Conservation (phyloP, 805 yeast genomes). For the Lipomyces kockii region DNA sequence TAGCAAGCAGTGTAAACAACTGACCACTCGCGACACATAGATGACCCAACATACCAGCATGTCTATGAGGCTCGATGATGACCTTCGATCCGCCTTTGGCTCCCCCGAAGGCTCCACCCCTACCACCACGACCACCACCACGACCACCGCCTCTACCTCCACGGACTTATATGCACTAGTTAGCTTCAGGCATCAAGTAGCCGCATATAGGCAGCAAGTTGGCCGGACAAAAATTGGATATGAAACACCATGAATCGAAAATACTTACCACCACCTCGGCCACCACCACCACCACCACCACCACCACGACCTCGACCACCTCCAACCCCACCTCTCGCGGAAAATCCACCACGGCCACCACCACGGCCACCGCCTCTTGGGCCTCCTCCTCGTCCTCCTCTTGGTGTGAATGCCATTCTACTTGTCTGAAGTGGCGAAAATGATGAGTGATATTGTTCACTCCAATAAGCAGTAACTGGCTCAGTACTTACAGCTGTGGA, state of each 20-base stretch:
- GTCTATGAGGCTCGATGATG: slow-evolving; percentile 97
- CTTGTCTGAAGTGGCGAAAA: not conserved
- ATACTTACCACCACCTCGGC: slow-evolving; percentile 55
- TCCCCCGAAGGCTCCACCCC: slow-evolving; percentile 64
- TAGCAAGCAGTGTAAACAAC: not conserved
- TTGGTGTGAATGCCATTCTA: slow-evolving; percentile 75
- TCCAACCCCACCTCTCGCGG: slow-evolving; percentile 53
- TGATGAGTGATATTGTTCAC: not conserved
- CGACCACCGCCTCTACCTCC: slow-evolving; percentile 48
- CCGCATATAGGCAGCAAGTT: not conserved
- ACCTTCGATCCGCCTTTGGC: slow-evolving; percentile 84
- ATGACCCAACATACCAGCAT: slow-evolving; percentile 59
- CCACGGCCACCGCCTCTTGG: slow-evolving; percentile 38
- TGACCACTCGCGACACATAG: slow-evolving; percentile 41
- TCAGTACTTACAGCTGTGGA: not conserved
- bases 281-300: slow-evolving; percentile 51
- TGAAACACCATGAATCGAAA: not conserved
- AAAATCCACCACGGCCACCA: slow-evolving; percentile 61
- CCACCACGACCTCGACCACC: slow-evolving; percentile 50
- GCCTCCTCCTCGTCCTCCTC: slow-evolving; percentile 55
- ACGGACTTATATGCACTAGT: slow-evolving; percentile 44
- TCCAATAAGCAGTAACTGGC: not conserved
- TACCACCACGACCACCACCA: slow-evolving; percentile 52
- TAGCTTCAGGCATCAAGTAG: slow-evolving; percentile 37
- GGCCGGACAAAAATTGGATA: not conserved